These are phyloP conservation scores for Sonneratia alba DNA, from an alignment of 345 rosid genomes.

Conservation along the genomic window DNA sequence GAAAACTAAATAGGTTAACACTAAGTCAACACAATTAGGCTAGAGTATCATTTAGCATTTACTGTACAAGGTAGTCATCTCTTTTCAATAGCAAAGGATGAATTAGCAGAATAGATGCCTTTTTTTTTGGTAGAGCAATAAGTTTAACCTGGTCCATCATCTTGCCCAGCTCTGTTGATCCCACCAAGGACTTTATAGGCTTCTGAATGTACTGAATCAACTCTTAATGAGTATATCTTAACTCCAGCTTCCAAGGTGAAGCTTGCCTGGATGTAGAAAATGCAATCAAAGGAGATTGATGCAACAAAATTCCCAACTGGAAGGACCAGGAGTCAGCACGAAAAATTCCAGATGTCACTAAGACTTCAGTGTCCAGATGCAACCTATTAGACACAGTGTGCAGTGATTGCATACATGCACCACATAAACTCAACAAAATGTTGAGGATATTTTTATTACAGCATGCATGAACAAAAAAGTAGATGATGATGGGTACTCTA, in stretches of 20 bases:
- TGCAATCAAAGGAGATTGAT: neutral
- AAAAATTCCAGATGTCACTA: neutral
- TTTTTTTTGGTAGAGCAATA: neutral
- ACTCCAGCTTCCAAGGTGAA: slow-evolving; percentile 97
- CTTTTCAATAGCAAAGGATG: neutral
- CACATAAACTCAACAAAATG: neutral
- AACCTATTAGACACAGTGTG: neutral
- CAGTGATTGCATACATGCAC: neutral
- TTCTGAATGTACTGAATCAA: slow-evolving; percentile 88
- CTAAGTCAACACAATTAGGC: neutral
- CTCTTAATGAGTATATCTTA: slow-evolving; percentile 82
- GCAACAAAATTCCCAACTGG: neutral
- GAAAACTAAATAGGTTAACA: neutral
- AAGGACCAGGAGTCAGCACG: neutral
- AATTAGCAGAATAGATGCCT: neutral
- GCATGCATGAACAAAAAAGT: neutral
- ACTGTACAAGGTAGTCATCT: too few species aligned
- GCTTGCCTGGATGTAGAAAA: slow-evolving; percentile 50
- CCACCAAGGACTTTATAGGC: slow-evolving; percentile 97
- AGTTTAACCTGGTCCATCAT: slow-evolving; percentile 47
- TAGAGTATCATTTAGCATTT: neutral
- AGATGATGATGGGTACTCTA: neutral
- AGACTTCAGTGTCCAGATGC: neutral
- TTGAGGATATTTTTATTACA: neutral
- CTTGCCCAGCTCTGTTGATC: slow-evolving; percentile 74